Evolutionary conservation across 768 basidiomycete genomes (phyloP).

Genomic region (Pholiota conissans): DNA sequence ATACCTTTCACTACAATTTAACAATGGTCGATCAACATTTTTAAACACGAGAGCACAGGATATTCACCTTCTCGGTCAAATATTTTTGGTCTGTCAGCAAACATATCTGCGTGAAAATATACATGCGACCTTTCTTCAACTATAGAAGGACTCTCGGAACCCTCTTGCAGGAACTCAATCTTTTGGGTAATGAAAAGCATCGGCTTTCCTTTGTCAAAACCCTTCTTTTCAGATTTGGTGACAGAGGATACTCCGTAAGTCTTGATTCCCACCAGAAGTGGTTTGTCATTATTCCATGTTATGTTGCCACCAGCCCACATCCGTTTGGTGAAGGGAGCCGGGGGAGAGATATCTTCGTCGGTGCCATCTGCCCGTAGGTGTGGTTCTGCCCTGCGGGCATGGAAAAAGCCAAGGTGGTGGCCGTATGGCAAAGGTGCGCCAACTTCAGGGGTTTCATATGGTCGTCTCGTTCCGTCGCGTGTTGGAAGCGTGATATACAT

Average conservation of each 20-base stretch:
- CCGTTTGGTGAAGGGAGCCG: constrained; percentile 69
- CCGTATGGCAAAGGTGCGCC: constrained; percentile 53
- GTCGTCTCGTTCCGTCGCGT: constrained; percentile 54
- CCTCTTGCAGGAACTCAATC: constrained; percentile 50
- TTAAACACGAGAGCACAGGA: neutral
- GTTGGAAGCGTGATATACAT: constrained; percentile 74
- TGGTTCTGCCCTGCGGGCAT: constrained; percentile 58
- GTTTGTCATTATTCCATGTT: constrained; percentile 50
- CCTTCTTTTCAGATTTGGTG: constrained; percentile 58
- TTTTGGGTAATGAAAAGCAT: constrained; percentile 77
- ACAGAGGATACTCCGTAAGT: constrained; percentile 51
- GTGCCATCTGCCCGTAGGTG: constrained; percentile 68
- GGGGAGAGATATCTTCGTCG: constrained; percentile 70
- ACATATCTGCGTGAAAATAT: constrained; percentile 37
- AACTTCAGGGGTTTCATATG: constrained; percentile 39
- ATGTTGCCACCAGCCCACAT: constrained; percentile 83
- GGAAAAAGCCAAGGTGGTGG: constrained; percentile 77
- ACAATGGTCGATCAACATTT: neutral
- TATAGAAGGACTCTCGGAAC: constrained; percentile 44
- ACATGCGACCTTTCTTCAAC: constrained; percentile 71
- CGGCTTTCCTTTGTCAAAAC: constrained; percentile 60
- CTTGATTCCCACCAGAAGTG: constrained; percentile 53
- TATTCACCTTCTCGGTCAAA: constrained; percentile 45
- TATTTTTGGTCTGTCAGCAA: constrained; percentile 25
- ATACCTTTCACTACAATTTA: constrained; percentile 46